A percentile compares a stretch with the other conserved stretches of the same genome.
phyloP scores from a whole-genome alignment of 306 rosid species.

The Vigna radiata region DNA sequence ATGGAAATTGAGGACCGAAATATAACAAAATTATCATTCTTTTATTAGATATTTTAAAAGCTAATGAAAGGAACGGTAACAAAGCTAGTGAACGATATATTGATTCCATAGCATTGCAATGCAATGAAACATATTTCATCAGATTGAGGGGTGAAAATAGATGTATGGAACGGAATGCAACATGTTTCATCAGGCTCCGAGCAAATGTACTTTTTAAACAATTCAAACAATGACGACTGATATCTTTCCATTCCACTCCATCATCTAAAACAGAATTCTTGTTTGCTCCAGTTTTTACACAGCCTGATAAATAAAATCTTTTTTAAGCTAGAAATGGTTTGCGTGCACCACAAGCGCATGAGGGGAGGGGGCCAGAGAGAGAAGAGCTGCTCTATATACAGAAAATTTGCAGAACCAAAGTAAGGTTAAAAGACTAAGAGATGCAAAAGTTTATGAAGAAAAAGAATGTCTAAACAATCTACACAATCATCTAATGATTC shows the following conservation, averaged over 20 bases:
- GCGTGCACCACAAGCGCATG: not conserved
- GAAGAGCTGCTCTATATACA: not conserved
- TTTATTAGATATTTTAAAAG: not conserved
- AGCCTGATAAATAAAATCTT: not conserved
- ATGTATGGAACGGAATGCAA: not conserved
- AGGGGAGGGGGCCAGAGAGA: not conserved
- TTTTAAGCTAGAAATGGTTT: not conserved
- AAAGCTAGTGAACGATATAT: not conserved
- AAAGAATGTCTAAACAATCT: not conserved
- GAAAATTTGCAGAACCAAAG: not conserved
- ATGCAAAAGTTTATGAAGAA: slow-evolving; percentile 1
- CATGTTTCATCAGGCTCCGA: not conserved
- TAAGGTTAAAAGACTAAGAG: not conserved
- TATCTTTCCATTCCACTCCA: not conserved
- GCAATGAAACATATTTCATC: not conserved
- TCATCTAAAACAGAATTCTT: not conserved
- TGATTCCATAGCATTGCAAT: not conserved
- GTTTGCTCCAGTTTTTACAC: slow-evolving; percentile 7
- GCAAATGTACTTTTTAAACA: not conserved
- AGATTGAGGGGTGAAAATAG: not conserved
- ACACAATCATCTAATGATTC: slow-evolving; percentile 3
- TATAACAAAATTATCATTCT: not conserved
- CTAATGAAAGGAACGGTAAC: too few species aligned
- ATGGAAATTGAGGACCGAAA: not conserved
- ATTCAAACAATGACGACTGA: not conserved